Evolutionary conservation across 2,329 filamentous ascomycete genomes (phyloP), one percentile per base, ranked within the genome.

Genomic region (Cadophora malorum): DNA sequence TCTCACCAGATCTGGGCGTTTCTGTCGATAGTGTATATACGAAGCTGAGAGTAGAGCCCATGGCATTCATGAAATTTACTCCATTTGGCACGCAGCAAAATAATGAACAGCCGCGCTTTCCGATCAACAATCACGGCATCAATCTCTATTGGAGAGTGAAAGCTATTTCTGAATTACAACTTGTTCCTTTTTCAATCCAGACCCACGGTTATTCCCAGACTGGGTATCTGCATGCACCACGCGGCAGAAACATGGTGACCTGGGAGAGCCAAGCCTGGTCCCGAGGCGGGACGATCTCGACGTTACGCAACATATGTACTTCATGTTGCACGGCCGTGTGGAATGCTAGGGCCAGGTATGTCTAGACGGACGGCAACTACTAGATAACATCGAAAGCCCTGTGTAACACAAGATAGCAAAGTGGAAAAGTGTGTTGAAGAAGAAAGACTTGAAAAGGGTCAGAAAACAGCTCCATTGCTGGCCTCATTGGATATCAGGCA

Each of bases 221-320:
- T 33, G 33, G 55, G 19, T 23, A n/a, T 7, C 16, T 58, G 55
- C 55, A 58, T 38, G 41, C 10, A 33, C 19, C 33, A 58, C 35
- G 53, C 31, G 55, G n/a, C 41, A 10, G 25, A 38, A 35, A 58
- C 33, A 58, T 58, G 55, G n/a, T 19, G n/a, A 41, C 33, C 55
- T 38, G 33, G 33, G 16, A 33, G 33, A 21, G 55, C 33, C n/a
- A 38, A 41, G 55, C 10, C 4, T 1, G 7, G 28, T 5, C 28
- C 55, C 55, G 55, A 41, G 55, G 33, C n/a, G 5, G 14, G 21
- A 12, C 5, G n/a, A 41, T 8, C 33, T 58, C 10, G 55, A 41
- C 9, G 55, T 41, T 41, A 58, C 55, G 55, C 55, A n/a, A n/a
- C n/a, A n/a, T n/a, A n/a, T n/a, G n/a, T n/a, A 38, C 16, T 33